These are phyloP conservation scores for Phytopythium litorale DNA, from an alignment of 352 stramenopile species.

Conservation along the genomic window DNA sequence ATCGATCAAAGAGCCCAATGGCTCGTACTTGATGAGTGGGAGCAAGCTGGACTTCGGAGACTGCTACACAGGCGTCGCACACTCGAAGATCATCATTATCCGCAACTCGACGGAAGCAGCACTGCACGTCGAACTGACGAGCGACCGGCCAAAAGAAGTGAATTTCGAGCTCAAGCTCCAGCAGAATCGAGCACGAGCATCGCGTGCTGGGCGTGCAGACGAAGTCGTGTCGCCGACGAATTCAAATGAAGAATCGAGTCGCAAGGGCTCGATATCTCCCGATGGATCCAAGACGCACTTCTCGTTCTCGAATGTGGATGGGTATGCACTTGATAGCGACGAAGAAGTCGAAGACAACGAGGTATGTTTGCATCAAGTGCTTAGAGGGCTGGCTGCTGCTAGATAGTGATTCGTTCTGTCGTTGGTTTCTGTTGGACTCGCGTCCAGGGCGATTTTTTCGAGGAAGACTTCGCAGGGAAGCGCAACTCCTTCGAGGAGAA, in stretches of 20 bases:
- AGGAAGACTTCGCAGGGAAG: constrained; percentile 70
- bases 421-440: background rate
- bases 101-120: constrained; percentile 83
- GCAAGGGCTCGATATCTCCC: constrained; percentile 64
- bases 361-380: constrained; percentile 15
- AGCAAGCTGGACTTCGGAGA: constrained; percentile 88
- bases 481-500: constrained; percentile 80
- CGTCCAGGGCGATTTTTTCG: constrained; percentile 63
- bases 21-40: constrained; percentile 83
- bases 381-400: background rate
- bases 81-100: constrained; percentile 78
- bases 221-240: constrained; percentile 68
- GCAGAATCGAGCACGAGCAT: constrained; percentile 64
- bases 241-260: constrained; percentile 69
- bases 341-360: constrained; percentile 86
- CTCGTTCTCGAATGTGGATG: constrained; percentile 55
- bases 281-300: constrained; percentile 46
- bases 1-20: constrained; percentile 81
- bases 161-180: constrained; percentile 86
- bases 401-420: constrained; percentile 1
- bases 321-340: constrained; percentile 73
- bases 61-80: constrained; percentile 81
- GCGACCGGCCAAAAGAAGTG: constrained; percentile 85
- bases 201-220: constrained; percentile 48
- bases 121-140: constrained; percentile 82